A percentile compares a stretch with the other conserved stretches of the same genome.
Evolutionary conservation across 2,329 filamentous ascomycete species (phyloP).

Genomic region (Fusarium falciforme): DNA sequence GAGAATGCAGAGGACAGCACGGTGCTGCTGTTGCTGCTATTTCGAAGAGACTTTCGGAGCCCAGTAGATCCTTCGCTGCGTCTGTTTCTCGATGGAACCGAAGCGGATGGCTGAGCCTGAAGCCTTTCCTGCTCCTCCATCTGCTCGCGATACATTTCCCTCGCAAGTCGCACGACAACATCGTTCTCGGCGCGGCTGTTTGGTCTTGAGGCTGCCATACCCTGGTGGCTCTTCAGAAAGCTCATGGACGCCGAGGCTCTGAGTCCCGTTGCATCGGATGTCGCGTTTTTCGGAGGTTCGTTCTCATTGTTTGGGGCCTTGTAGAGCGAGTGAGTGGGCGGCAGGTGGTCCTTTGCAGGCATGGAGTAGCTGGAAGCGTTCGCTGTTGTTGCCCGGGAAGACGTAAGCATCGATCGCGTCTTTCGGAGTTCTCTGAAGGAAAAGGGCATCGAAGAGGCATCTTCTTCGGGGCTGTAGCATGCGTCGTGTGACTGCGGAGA

Average conservation of each 20-base stretch:
- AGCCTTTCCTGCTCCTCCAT: constrained; percentile 50
- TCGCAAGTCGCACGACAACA: constrained; percentile 50
- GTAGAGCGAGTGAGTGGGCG: constrained; percentile 16
- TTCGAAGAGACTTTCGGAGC: constrained; percentile 63
- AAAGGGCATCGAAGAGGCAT: constrained; percentile 58
- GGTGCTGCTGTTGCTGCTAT: constrained; percentile 55
- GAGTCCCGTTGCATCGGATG: constrained; percentile 39
- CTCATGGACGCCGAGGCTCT: constrained; percentile 67
- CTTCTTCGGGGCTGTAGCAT: constrained; percentile 61
- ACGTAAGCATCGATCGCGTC: constrained; percentile 65
- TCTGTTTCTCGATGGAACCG: constrained; percentile 55
- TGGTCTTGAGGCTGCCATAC: constrained; percentile 30
- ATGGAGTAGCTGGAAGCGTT: constrained; percentile 24
- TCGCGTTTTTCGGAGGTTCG: constrained; percentile 27
- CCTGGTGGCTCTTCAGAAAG: constrained; percentile 55
- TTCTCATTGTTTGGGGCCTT: constrained; percentile 44
- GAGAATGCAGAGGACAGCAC: constrained; percentile 49
- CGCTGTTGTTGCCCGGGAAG: constrained; percentile 34
- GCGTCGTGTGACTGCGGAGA: constrained; percentile 51
- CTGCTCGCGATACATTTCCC: constrained; percentile 51
- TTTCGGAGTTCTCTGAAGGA: constrained; percentile 64
- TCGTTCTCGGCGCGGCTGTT: constrained; percentile 46
- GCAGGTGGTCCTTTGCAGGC: constrained; percentile 13
- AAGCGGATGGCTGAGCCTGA: constrained; percentile 56
- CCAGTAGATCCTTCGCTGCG: constrained; percentile 48